Percentiles rank a stretch among this genome's conserved stretches.
Evolutionary conservation across 176 grass and related monocot species (phyloP).

Genomic region (Canna indica): DNA sequence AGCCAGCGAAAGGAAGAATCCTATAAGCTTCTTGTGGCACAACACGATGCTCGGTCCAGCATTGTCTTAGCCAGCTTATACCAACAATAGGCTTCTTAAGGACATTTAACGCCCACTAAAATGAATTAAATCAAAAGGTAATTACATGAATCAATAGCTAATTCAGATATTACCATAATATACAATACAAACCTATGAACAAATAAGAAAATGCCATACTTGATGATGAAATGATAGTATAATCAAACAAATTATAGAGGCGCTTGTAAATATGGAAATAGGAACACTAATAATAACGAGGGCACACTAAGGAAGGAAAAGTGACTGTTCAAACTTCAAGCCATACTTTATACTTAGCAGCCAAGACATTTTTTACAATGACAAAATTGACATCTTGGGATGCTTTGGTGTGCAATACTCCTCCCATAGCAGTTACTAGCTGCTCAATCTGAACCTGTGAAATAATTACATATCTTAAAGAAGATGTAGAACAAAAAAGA

Average conservation of each 20-base stretch:
- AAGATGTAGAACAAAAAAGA: not conserved
- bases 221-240: not conserved
- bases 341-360: conserved; percentile 84
- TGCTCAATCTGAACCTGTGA: conserved; percentile 65
- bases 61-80: conserved; percentile 67
- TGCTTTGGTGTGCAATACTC: conserved; percentile 38
- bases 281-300: not conserved
- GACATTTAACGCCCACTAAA: conserved; percentile 67
- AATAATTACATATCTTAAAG: conserved; percentile 17
- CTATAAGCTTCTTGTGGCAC: conserved; percentile 86
- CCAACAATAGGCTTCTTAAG: conserved; percentile 82
- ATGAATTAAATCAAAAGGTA: conserved; percentile 21
- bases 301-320: too few species aligned
- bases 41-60: conserved; percentile 87
- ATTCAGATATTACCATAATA: not conserved
- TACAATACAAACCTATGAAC: not conserved
- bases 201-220: not conserved
- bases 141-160: not conserved
- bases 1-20: conserved; percentile 80
- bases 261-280: not conserved
- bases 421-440: conserved; percentile 73
- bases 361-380: conserved; percentile 77
- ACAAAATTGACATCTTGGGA: conserved; percentile 74
- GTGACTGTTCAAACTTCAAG: conserved; percentile 1
- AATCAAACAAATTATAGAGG: not conserved